phyloP scores from a whole-genome alignment of 108 stramenopile species.

The Seminavis robusta region DNA sequence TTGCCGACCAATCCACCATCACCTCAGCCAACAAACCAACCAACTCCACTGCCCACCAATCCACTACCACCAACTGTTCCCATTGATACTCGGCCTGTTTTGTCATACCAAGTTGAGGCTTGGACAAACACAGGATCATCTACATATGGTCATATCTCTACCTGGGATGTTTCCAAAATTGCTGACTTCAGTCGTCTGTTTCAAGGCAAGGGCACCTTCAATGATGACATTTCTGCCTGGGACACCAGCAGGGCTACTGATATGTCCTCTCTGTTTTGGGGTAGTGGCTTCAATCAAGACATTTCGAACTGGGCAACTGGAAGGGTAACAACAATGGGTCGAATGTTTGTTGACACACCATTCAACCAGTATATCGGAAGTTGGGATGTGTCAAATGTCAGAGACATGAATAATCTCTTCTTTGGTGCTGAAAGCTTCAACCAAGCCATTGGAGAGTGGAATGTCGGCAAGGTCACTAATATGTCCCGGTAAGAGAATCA shows the following conservation, averaged over 20 bases:
- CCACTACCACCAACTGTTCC: no score
- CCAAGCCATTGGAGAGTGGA: slow-evolving; percentile 19
- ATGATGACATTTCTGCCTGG: slow-evolving; percentile 17
- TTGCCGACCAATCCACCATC: no score
- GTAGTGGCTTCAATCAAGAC: slow-evolving; percentile 24
- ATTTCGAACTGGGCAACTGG: slow-evolving; percentile 24
- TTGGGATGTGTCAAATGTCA: slow-evolving; percentile 11
- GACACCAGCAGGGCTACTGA: slow-evolving; percentile 18
- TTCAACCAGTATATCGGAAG: slow-evolving; percentile 12
- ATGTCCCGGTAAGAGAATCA: slow-evolving; percentile 3
- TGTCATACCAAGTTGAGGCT: no score
- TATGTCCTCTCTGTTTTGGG: slow-evolving; percentile 15
- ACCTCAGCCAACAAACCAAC: no score
- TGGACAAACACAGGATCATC: no score
- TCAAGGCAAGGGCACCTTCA: slow-evolving; percentile 13
- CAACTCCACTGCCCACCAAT: no score
- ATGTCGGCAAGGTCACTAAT: background rate
- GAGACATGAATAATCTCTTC: slow-evolving; percentile 31
- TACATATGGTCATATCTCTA: slow-evolving; percentile 10
- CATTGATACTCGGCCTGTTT: no score
- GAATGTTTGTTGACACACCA: slow-evolving; percentile 19
- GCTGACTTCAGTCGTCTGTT: slow-evolving; percentile 9
- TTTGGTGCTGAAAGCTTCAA: slow-evolving; percentile 22
- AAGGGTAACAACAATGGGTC: slow-evolving; percentile 23
- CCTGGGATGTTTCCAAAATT: slow-evolving; percentile 10